Base-by-base conservation (phyloP, 768 basidiomycete genomes). In the Leucocoprinus birnbaumii region DNA sequence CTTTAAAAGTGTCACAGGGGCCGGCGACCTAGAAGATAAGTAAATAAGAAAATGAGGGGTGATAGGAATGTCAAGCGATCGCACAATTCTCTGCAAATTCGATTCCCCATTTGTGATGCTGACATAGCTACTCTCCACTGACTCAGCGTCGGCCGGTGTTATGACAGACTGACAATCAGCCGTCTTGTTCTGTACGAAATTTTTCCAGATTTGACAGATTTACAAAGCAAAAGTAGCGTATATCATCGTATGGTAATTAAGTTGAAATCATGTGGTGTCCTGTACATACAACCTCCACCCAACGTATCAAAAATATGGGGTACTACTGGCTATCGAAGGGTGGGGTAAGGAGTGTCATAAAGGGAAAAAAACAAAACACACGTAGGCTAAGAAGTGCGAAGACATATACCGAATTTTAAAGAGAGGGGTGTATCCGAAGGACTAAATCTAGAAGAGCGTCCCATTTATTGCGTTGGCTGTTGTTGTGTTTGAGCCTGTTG, bases 401-500 rank as follows among this genome's bases (percentile, higher is more conserved):
- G 26, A 21, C 31, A 24, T 55, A 47, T 44, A 47, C 34, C 49
- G 26, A 35, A 49, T n/a, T n/a, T n/a, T 19, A 58, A 40, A 10
- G 18, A 48, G 24, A 31, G 19, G n/a, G 19, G 35, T 51, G 24
- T 50, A 49, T 53, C 48, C 50, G 51, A 51, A 34, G 14, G 38
- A 49, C 49, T 53, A 49, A 42, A 22, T 47, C 37, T 27, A 27
- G 21, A 49, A 52, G 37, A 45, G 58, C 59, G 19, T 62, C 59
- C 40, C 58, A 61, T 62, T 60, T 68, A 71, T 53, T 71, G 69
- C 9, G 58, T 54, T 35, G 64, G 55, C 51, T 65, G 63, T 27
- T 63, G 65, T 25, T 67, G 72, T 35, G 61, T 60, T 19, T 64
- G 64, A 43, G 62, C 65, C 38, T 69, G 68, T 53, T 73, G 74